These are phyloP conservation scores for Apiotrichum veenhuisii DNA, from an alignment of 1,284 basidiomycete genomes.

Conservation along the genomic window DNA sequence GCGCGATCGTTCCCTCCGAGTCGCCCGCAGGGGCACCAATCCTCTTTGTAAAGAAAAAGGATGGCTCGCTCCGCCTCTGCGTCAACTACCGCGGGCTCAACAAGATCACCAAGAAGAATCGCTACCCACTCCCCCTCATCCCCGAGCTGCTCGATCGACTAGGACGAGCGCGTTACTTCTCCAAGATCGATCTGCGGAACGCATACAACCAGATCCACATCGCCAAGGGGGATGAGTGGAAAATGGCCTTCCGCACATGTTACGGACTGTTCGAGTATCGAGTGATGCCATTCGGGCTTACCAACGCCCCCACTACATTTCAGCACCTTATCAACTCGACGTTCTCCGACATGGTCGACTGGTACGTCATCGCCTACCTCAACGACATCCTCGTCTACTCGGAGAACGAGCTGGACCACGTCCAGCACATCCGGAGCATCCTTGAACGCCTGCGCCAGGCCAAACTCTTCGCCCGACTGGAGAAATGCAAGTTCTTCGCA, in stretches of 20 bases:
- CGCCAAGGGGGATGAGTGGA: slow-evolving; percentile 38
- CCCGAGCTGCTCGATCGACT: slow-evolving; percentile 38
- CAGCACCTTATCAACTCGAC: slow-evolving; percentile 40
- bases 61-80: slow-evolving; percentile 48
- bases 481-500: slow-evolving; percentile 50
- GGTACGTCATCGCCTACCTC: slow-evolving; percentile 39
- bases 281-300: slow-evolving; percentile 51
- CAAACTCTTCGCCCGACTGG: slow-evolving; percentile 46
- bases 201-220: slow-evolving; percentile 43
- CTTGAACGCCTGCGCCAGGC: slow-evolving; percentile 44
- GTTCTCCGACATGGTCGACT: slow-evolving; percentile 33
- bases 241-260: slow-evolving; percentile 46
- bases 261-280: slow-evolving; percentile 48
- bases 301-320: slow-evolving; percentile 41
- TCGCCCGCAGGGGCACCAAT: slow-evolving; percentile 47
- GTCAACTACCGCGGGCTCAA: slow-evolving; percentile 55
- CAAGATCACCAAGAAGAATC: slow-evolving; percentile 48
- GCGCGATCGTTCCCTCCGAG: slow-evolving; percentile 35
- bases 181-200: slow-evolving; percentile 39
- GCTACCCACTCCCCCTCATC: slow-evolving; percentile 29
- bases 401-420: slow-evolving; percentile 45
- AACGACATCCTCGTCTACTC: slow-evolving; percentile 52
- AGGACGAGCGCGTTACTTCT: slow-evolving; percentile 29
- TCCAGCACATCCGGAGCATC: slow-evolving; percentile 34
- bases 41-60: slow-evolving; percentile 53